Evolutionary conservation across 169 alveolate species (phyloP).

Genomic region (Theileria orientalis): DNA sequence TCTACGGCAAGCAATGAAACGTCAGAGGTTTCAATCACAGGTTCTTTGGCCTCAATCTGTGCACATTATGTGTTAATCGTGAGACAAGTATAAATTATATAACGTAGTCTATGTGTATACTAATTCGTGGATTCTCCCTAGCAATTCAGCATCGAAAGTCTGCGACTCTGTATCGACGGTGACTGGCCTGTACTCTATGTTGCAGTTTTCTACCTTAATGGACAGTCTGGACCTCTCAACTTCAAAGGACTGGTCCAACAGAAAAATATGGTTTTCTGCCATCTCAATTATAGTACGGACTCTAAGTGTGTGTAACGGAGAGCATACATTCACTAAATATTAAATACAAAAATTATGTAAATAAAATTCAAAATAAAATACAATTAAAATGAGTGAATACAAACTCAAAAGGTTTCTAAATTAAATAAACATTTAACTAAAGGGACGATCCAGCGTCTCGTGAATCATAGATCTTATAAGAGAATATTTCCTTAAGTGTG

Average conservation of each 20-base stretch:
- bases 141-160: neutral
- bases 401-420: too few relatives aligned
- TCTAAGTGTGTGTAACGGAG: too few relatives aligned
- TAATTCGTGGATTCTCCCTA: neutral
- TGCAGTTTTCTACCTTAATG: neutral
- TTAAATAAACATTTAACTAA: too few relatives aligned
- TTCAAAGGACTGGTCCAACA: neutral
- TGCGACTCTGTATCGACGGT: neutral
- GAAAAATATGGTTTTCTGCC: neutral
- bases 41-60: neutral
- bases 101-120: neutral
- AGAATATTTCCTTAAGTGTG: too few relatives aligned
- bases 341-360: too few relatives aligned
- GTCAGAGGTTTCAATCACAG: neutral
- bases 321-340: too few relatives aligned
- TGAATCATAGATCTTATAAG: too few relatives aligned
- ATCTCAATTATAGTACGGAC: too few relatives aligned
- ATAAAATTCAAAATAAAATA: too few relatives aligned
- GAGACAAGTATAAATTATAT: neutral
- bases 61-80: neutral
- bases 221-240: constrained; percentile 3
- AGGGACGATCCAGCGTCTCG: too few relatives aligned
- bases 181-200: constrained; percentile 7
- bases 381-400: too few relatives aligned
- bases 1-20: neutral